Evolutionary conservation across 768 basidiomycete genomes (phyloP), one percentile per base, ranked within the genome.

Genomic region (Boletus tomentosulus): DNA sequence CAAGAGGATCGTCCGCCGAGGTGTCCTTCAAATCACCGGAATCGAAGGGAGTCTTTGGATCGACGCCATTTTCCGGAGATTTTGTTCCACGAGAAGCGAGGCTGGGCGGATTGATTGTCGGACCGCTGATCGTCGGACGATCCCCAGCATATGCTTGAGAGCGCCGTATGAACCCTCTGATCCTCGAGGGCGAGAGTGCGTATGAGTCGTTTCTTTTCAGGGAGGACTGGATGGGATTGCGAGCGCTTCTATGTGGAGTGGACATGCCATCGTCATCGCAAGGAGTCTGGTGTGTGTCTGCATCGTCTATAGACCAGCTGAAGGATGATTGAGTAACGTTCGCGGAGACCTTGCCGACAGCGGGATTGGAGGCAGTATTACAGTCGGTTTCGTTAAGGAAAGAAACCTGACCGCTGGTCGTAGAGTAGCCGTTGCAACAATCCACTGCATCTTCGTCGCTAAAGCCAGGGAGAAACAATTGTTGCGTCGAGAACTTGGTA

Each of bases 1-100:
- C 84, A 46, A 87, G 75, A 47, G 83, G 77, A 46, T 86, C 79
- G n/a, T 64, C 62, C 31, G 45, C 42, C 12, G 35, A 8, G 3
- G 63, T 59, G 22, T 61, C 64, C 6, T 52, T 44, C 16, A 7
- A 28, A n/a, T 50, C 45, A 11, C 33, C 35, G 12, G 38, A 10
- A 22, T 53, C 46, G 47, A 33, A 16, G 12, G 33, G 28, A 13
- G 11, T 34, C 19, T 35, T 35, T 34, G 48, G 16, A 24, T 35
- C 22, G 53, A 49, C 22, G 24, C 4, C 13, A 8, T 38, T 37
- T 16, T 43, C 46, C 10, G 42, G 15, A 34, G 13, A 9, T 10
- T 33, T 35, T n/a, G 25, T 46, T 45, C 31, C 22, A 6, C 16
- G 34, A 16, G 28, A 53, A 33, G 33, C 33, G 16, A 39, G 38